Evolutionary conservation across 352 stramenopile species (phyloP).

Genomic region (Phytophthora uliginosa): DNA sequence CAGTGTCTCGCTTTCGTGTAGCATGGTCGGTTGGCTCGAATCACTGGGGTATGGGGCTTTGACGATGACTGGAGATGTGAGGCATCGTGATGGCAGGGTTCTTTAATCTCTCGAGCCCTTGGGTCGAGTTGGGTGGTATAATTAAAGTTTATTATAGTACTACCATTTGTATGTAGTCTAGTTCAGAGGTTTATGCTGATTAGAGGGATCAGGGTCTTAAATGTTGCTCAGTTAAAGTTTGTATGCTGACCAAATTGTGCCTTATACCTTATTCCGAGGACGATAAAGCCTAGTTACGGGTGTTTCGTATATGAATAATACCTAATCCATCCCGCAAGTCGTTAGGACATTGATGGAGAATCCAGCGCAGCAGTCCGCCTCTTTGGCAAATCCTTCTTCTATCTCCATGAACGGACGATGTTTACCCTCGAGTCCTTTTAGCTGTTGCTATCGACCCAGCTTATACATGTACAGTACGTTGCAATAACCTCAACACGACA

Average conservation of each 20-base stretch:
- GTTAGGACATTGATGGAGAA: conserved; percentile 18
- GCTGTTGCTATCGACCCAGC: neutral
- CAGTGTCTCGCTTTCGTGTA: conserved; percentile 16
- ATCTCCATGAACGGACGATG: neutral
- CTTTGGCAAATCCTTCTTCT: conserved; percentile 1
- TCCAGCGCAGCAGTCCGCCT: conserved; percentile 6
- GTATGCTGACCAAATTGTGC: no score
- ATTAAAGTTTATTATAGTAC: no score
- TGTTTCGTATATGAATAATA: no score
- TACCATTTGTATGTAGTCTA: no score
- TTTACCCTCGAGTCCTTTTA: neutral
- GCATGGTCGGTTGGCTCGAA: conserved; percentile 7
- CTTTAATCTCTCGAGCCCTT: no score
- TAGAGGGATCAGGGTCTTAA: no score
- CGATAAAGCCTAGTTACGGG: no score
- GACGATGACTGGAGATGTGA: conserved; percentile 8
- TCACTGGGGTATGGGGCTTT: neutral
- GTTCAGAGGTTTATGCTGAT: no score
- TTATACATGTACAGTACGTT: neutral
- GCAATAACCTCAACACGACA: neutral
- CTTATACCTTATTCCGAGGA: no score
- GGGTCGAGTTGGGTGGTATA: no score
- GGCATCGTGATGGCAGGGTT: conserved; percentile 13
- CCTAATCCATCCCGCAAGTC: conserved; percentile 16
- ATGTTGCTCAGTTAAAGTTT: neutral